These are phyloP conservation scores for Mucor irregularis DNA, from an alignment of 371 early-diverging fungal species.

Conservation along the genomic window DNA sequence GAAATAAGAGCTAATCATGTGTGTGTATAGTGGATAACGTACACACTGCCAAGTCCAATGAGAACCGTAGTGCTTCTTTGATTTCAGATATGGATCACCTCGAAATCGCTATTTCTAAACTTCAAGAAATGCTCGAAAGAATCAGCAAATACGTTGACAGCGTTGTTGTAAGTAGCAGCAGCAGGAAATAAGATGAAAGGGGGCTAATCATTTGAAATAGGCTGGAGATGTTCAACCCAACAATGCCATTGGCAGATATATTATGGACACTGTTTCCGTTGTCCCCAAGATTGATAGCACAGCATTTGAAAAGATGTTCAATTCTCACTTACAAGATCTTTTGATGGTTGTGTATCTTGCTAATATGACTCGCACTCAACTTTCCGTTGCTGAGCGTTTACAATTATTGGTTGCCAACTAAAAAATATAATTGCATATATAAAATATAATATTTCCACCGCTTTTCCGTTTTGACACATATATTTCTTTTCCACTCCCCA, in stretches of 20 bases:
- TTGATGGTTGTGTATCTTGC: constrained; percentile 95
- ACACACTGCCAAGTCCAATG: constrained; percentile 65
- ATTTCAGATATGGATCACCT: constrained; percentile 90
- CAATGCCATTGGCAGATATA: constrained; percentile 85
- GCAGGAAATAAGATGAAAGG: not conserved
- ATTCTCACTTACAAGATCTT: constrained; percentile 90
- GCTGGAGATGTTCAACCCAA: constrained; percentile 67
- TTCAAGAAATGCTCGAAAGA: constrained; percentile 84
- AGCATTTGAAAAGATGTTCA: constrained; percentile 90
- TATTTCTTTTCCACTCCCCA: not conserved
- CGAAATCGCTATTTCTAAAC: constrained; percentile 74
- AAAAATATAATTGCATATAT: not conserved
- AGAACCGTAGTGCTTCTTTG: constrained; percentile 60
- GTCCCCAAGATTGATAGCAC: constrained; percentile 86
- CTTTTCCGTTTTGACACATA: not conserved
- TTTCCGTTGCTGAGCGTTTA: constrained; percentile 89
- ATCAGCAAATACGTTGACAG: constrained; percentile 81
- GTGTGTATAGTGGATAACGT: constrained; percentile 70
- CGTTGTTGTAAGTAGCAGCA: constrained; percentile 79
- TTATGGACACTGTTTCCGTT: constrained; percentile 91
- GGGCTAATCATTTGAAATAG: constrained; percentile 25
- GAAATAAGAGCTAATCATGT: not conserved
- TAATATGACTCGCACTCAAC: constrained; percentile 92
- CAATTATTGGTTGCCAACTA: constrained; percentile 70
- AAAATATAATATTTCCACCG: not conserved